phyloP scores from a whole-genome alignment of 345 rosid genomes.

The Melastoma malabathricum region DNA sequence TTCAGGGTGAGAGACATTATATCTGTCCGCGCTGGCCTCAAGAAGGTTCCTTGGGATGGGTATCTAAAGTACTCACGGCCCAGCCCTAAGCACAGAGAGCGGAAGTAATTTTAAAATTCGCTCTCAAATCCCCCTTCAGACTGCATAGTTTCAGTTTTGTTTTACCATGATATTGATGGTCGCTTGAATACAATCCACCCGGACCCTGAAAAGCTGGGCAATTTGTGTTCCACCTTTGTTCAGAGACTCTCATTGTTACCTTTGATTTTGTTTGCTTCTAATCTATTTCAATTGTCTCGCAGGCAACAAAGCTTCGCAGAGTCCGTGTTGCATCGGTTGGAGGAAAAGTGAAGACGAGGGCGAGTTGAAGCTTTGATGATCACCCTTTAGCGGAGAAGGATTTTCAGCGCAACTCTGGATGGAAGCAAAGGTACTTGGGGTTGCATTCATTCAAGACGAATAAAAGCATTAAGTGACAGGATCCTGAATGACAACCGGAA shows the following conservation, averaged over 20 bases:
- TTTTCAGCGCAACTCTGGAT: too few relatives aligned
- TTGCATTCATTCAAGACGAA: too few relatives aligned
- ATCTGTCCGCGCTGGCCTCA: conserved; percentile 83
- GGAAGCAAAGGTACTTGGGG: too few relatives aligned
- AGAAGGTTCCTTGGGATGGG: conserved; percentile 99
- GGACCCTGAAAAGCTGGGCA: too few relatives aligned
- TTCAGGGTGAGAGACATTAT: conserved; percentile 84
- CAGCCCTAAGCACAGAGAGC: conserved; percentile 86
- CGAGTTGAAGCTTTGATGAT: too few relatives aligned
- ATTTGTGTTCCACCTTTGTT: too few relatives aligned
- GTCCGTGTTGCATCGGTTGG: conserved; percentile 57
- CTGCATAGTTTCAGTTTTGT: background rate
- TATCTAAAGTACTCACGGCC: conserved; percentile 91
- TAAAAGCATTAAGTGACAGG: too few relatives aligned
- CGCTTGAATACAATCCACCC: too few relatives aligned
- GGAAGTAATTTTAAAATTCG: conserved; percentile 48
- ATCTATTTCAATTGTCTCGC: conserved; percentile 5
- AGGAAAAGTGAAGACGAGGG: conserved; percentile 39
- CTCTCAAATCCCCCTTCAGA: background rate
- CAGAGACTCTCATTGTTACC: too few relatives aligned
- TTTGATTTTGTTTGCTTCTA: background rate
- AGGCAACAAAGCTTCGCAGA: conserved; percentile 95
- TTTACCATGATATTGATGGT: too few relatives aligned
- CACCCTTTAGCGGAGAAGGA: background rate
- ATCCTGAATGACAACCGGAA: too few relatives aligned